These are phyloP conservation scores for Aspergillus arachidicola DNA, from an alignment of 2,329 filamentous ascomycete species.

Conservation along the genomic window DNA sequence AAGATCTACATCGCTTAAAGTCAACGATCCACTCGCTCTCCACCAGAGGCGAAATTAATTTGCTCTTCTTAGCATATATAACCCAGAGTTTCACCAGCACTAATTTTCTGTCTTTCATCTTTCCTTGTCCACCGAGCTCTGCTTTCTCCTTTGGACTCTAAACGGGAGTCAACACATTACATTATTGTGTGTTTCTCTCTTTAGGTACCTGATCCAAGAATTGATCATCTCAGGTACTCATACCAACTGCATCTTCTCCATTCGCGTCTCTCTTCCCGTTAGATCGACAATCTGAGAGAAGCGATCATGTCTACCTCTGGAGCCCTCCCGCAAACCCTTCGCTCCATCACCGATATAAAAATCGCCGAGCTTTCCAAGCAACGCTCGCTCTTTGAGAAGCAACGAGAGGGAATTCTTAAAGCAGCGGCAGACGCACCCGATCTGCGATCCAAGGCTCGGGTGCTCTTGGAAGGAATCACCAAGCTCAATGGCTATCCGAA, in stretches of 20 bases:
- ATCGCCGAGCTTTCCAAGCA: slow-evolving; percentile 59
- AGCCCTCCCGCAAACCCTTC: slow-evolving; percentile 56
- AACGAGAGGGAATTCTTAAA: slow-evolving; percentile 48
- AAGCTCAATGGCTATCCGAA: slow-evolving; percentile 40
- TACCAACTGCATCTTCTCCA: neutral
- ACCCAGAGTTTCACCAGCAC: neutral
- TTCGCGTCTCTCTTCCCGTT: neutral
- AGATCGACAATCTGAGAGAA: neutral
- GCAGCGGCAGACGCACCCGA: slow-evolving; percentile 32
- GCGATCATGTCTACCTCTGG: slow-evolving; percentile 34
- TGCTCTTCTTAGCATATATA: neutral
- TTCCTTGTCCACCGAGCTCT: neutral
- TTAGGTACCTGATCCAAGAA: neutral
- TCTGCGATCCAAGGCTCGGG: slow-evolving; percentile 34
- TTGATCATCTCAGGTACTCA: neutral
- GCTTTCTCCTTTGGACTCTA: neutral
- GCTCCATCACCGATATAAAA: slow-evolving; percentile 59
- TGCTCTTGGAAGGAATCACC: slow-evolving; percentile 42
- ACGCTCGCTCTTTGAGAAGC: slow-evolving; percentile 52
- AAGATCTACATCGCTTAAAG: neutral
- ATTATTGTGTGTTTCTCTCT: neutral
- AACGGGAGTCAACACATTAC: neutral
- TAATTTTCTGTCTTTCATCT: neutral
- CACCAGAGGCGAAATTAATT: neutral
- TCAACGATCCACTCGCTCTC: slow-evolving; percentile 3